Base-by-base conservation (phyloP, 192 early-diverging fungal species). In the Rhizophagus clarus region DNA sequence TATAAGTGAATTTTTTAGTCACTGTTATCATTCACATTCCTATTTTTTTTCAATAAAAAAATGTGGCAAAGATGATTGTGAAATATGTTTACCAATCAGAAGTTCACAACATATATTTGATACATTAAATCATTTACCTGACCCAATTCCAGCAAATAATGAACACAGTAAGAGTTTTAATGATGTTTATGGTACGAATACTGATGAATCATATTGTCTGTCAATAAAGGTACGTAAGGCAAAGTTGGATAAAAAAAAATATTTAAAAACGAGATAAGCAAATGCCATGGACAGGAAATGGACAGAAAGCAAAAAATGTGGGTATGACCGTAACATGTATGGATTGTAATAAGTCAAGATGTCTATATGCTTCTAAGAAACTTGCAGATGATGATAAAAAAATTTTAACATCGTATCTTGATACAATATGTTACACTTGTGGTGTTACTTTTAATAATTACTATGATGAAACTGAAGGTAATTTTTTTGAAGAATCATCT, bases 1-100 rank as follows among this genome's bases (percentile, higher is more conserved):
- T 4, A 34, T 34, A 34, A 34, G 32, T 34, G 32, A 34, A 34
- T 34, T 34, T 34, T 34, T 34, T 34, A 34, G 6, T 34, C 32
- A 34, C 32, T 34, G 2, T 34, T 34, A 2, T 34, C 32, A 34
- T 34, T 34, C 32, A 32, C 12, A 3, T 29, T 29, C 12, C 1
- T 64, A 64, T 64, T 64, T 64, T 64, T 64, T 64, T 31, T 64
- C 11, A 64, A 64, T 64, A 26, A 64, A 64, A 12, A 64, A 64
- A 12, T 64, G 14, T 31, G 11, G 63, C 24, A 28, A 64, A 26
- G 24, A 64, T 29, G 1, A 64, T 10, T 64, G 63, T 28, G 2
- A 28, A 14, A 64, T 64, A 14, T 64, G 63, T 24, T 14, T 29
- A 15, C 14, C 63, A 29, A 29, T 29, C 10, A 1, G 63, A 15